Evolutionary conservation across 768 basidiomycete species (phyloP).

Genomic region (Nidularia sp.): DNA sequence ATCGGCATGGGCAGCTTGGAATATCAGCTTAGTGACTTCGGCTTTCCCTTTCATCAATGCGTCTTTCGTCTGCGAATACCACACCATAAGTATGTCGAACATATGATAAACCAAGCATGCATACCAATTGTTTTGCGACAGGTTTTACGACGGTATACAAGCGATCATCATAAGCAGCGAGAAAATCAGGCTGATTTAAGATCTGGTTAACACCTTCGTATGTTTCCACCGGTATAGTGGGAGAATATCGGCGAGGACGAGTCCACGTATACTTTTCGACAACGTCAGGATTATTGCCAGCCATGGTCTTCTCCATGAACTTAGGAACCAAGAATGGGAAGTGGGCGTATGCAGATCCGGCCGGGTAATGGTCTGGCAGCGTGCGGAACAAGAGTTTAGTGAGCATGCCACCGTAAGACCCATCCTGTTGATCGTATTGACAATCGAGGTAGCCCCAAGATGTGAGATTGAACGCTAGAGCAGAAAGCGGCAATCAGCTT

Average conservation of each 20-base stretch:
- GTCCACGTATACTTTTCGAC: conserved; percentile 54
- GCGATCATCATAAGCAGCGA: conserved; percentile 27
- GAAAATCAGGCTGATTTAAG: conserved; percentile 23
- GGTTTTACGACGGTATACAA: conserved; percentile 22
- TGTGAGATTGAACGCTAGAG: conserved; percentile 66
- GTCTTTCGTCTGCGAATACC: background rate
- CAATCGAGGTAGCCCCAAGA: conserved; percentile 78
- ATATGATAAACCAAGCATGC: background rate
- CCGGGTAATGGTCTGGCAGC: conserved; percentile 65
- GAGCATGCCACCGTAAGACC: conserved; percentile 74
- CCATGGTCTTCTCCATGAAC: conserved; percentile 37
- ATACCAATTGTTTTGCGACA: conserved; percentile 15
- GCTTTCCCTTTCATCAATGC: background rate
- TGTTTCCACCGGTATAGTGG: conserved; percentile 21
- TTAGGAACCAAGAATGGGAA: conserved; percentile 78
- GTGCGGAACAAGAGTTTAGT: conserved; percentile 69
- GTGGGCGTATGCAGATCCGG: conserved; percentile 64
- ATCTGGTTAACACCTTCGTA: conserved; percentile 29
- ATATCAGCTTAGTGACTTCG: conserved; percentile 11
- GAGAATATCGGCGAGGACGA: conserved; percentile 32
- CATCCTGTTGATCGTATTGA: conserved; percentile 57
- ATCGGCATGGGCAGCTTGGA: conserved; percentile 11
- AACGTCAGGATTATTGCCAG: conserved; percentile 18
- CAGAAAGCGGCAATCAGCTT: background rate
- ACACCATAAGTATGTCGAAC: too few species aligned